These are phyloP conservation scores for Ceratocystis cubensis DNA, from an alignment of 2,329 filamentous ascomycete species.

Conservation along the genomic window DNA sequence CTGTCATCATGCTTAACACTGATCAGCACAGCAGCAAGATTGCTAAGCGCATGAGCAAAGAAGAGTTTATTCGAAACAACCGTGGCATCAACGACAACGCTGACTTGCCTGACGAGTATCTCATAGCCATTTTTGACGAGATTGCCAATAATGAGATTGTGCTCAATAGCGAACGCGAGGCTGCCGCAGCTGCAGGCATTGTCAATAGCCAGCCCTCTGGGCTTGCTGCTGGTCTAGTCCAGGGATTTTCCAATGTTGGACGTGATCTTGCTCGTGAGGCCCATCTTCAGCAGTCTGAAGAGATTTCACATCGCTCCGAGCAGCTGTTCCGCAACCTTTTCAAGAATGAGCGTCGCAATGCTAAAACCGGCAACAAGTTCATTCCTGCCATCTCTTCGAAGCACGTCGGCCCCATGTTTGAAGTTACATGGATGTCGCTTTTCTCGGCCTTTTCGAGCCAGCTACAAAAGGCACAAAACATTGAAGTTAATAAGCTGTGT, in stretches of 20 bases:
- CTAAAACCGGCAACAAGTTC: conserved; percentile 59
- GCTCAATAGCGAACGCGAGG: conserved; percentile 78
- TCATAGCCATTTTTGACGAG: conserved; percentile 80
- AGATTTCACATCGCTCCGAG: conserved; percentile 61
- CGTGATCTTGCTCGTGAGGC: conserved; percentile 86
- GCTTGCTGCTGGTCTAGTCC: conserved; percentile 70
- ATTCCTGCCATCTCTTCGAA: conserved; percentile 89
- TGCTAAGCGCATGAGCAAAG: conserved; percentile 74
- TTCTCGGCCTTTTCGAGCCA: conserved; percentile 87
- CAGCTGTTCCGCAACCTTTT: conserved; percentile 91
- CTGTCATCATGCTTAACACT: conserved; percentile 91
- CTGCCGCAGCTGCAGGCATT: conserved; percentile 66
- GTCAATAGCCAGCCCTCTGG: conserved; percentile 48
- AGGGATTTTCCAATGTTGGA: conserved; percentile 82
- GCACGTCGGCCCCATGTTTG: conserved; percentile 96
- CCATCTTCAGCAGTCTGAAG: conserved; percentile 87
- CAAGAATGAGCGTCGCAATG: conserved; percentile 72
- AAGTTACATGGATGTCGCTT: conserved; percentile 98
- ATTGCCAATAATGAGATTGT: conserved; percentile 89
- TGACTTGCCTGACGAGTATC: conserved; percentile 85
- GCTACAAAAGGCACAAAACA: conserved; percentile 83
- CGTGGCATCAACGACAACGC: conserved; percentile 94
- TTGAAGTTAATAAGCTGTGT: conserved; percentile 83
- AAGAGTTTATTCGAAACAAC: conserved; percentile 99
- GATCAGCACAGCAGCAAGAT: conserved; percentile 89